Conservation (phyloP, 768 basidiomycete species). For the Calvatia gigantea region DNA sequence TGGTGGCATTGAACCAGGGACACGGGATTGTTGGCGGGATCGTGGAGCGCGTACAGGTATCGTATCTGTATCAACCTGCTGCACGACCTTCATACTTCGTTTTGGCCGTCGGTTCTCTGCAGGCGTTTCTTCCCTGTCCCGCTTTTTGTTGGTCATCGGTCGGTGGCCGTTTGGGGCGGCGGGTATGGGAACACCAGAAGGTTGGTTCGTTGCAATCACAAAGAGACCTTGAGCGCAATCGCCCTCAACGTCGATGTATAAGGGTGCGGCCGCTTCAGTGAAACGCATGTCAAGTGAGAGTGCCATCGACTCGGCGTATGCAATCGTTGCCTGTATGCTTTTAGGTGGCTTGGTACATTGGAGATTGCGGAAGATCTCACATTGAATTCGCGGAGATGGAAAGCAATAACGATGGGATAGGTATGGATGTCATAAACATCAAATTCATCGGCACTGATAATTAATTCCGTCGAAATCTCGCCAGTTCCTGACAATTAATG, state of each 20-base stretch:
- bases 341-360: neutral
- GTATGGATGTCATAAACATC: conserved; percentile 67
- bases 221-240: conserved; percentile 66
- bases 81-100: conserved; percentile 53
- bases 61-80: conserved; percentile 26
- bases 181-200: conserved; percentile 34
- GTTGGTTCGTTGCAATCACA: conserved; percentile 74
- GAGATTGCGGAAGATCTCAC: conserved; percentile 35
- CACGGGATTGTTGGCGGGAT: conserved; percentile 23
- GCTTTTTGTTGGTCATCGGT: conserved; percentile 32
- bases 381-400: conserved; percentile 83
- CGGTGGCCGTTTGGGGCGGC: conserved; percentile 22
- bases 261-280: conserved; percentile 67
- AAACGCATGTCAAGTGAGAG: conserved; percentile 68
- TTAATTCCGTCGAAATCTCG: conserved; percentile 72
- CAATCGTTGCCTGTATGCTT: conserved; percentile 64
- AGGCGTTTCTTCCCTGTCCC: conserved; percentile 38
- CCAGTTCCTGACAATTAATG: conserved; percentile 38
- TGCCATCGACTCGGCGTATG: conserved; percentile 71
- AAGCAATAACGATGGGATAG: conserved; percentile 65
- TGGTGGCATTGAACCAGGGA: conserved; percentile 37
- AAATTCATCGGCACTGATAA: conserved; percentile 77
- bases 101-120: conserved; percentile 40
- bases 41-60: conserved; percentile 9
- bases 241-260: conserved; percentile 75